A percentile compares a stretch with the other conserved stretches of the same genome.
Conservation (phyloP, 2,329 filamentous ascomycete species). For the Nemania sp. region DNA sequence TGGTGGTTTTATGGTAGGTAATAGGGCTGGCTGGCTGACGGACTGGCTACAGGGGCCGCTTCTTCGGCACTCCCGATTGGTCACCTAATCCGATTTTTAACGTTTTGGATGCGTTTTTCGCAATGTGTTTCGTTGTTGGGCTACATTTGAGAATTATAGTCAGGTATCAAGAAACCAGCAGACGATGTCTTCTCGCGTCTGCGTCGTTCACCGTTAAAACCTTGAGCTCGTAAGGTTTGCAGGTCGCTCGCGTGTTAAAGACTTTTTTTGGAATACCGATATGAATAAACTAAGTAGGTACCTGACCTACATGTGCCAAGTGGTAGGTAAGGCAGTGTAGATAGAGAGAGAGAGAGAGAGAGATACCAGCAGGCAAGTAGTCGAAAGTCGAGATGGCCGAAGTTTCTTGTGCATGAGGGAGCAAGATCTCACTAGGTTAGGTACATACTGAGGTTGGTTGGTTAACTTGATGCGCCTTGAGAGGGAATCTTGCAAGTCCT, state of each 20-base stretch:
- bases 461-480: constrained; percentile 2
- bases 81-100: too few species aligned
- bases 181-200: too few species aligned
- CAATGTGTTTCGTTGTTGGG: not conserved
- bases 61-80: constrained; percentile 10
- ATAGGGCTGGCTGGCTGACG: not conserved
- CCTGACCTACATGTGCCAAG: not conserved
- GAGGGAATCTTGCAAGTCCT: not conserved
- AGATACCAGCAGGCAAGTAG: too few species aligned
- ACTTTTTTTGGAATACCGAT: too few species aligned
- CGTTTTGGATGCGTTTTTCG: not conserved
- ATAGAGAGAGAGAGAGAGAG: too few species aligned
- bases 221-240: not conserved
- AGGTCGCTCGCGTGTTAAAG: not conserved
- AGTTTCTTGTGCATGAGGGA: too few species aligned
- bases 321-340: not conserved
- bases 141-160: constrained; percentile 18
- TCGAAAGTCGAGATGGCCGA: not conserved
- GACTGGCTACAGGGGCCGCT: not conserved
- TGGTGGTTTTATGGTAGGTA: not conserved
- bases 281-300: not conserved
- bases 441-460: too few species aligned
- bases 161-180: not conserved
- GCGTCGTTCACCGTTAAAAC: too few species aligned
- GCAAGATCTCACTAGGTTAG: too few species aligned